Evolutionary conservation across 163 green algal species (phyloP).

Genomic region (Smithsoniella earleae): DNA sequence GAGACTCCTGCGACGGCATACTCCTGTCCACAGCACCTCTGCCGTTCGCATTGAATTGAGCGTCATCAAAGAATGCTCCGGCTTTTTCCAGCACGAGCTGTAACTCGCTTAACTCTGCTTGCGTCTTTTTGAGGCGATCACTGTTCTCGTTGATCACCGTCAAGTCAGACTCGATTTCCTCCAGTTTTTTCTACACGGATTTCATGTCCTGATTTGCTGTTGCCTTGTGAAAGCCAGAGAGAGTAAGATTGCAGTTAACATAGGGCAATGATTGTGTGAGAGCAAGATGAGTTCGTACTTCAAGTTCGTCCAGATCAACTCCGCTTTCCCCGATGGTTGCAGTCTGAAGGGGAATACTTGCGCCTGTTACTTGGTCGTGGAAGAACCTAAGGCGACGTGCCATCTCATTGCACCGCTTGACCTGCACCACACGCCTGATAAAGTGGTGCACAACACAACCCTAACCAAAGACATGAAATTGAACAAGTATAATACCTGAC

Average conservation of each 20-base stretch:
- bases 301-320: conserved; percentile 75
- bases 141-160: conserved; percentile 81
- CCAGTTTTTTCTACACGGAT: conserved; percentile 61
- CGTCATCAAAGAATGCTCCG: conserved; percentile 82
- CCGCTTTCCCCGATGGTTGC: neutral
- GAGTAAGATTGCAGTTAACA: neutral
- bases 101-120: conserved; percentile 91
- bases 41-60: conserved; percentile 37
- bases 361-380: conserved; percentile 61
- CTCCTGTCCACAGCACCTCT: conserved; percentile 41
- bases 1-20: conserved; percentile 49
- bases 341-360: conserved; percentile 17
- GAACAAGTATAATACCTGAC: conserved; percentile 73
- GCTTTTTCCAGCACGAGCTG: conserved; percentile 93
- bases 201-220: no score
- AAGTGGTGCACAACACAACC: conserved; percentile 4
- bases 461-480: neutral
- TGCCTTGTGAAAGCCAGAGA: neutral
- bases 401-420: conserved; percentile 98
- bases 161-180: conserved; percentile 81
- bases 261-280: neutral
- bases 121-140: conserved; percentile 71
- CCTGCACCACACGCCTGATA: conserved; percentile 63
- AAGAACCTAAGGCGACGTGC: conserved; percentile 89
- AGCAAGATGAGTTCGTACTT: conserved; percentile 48